Conservation (phyloP, 176 grass and related monocot genomes). For the Thinopyrum elongatum region DNA sequence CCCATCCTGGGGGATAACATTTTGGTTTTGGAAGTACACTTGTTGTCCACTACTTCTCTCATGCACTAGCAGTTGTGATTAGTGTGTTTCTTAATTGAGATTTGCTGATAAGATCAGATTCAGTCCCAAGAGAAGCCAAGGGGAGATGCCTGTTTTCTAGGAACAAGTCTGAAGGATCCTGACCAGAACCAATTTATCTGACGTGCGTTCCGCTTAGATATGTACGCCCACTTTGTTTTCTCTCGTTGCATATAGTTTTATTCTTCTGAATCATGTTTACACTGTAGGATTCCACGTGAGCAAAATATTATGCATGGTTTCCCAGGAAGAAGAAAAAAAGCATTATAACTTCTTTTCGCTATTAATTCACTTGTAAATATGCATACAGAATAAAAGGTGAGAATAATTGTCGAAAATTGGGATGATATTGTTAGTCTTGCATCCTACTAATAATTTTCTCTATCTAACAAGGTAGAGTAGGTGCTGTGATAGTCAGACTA, state of each 20-base stretch:
- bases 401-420: not conserved
- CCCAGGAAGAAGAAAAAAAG: not conserved
- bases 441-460: conserved; percentile 10
- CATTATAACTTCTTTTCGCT: not conserved
- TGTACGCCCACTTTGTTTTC: not conserved
- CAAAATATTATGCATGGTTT: not conserved
- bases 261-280: not conserved
- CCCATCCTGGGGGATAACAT: conserved; percentile 34
- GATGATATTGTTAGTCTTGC: not conserved
- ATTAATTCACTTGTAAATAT: not conserved
- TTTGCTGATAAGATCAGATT: conserved; percentile 29
- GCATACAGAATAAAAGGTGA: not conserved
- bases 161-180: conserved; percentile 9
- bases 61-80: conserved; percentile 16
- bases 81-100: conserved; percentile 28
- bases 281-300: not conserved
- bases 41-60: conserved; percentile 1
- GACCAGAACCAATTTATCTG: conserved; percentile 27
- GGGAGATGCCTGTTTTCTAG: conserved; percentile 3
- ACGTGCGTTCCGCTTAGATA: not conserved
- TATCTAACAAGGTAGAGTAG: conserved; percentile 20
- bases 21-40: conserved; percentile 41
- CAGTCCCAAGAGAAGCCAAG: conserved; percentile 11
- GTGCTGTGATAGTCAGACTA: conserved; percentile 27
- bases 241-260: not conserved